Percentiles rank a stretch among this genome's conserved stretches.
phyloP scores from a whole-genome alignment of 2,329 filamentous ascomycete genomes.

The Aspergillus fructus region DNA sequence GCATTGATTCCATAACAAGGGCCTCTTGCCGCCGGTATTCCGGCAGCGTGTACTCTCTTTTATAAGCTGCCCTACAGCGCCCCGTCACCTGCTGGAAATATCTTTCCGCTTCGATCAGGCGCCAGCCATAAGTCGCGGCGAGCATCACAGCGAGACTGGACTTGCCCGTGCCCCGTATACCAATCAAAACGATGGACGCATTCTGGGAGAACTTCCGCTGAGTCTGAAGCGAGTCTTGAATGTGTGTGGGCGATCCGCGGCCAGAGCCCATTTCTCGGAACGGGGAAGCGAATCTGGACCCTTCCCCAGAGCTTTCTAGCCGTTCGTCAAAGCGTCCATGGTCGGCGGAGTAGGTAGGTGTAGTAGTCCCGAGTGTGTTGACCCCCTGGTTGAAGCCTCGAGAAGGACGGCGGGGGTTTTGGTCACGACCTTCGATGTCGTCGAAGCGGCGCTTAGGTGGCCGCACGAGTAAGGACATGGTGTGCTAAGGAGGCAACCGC shows the following conservation, averaged over 20 bases:
- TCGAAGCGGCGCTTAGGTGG: constrained; percentile 34
- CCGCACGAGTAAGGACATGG: constrained; percentile 33
- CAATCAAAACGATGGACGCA: constrained; percentile 71
- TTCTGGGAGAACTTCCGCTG: constrained; percentile 53
- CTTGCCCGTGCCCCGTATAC: constrained; percentile 72
- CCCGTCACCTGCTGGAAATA: constrained; percentile 66
- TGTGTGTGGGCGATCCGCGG: constrained; percentile 28
- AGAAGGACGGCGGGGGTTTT: constrained; percentile 5
- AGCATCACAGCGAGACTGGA: constrained; percentile 74
- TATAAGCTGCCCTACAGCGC: constrained; percentile 61
- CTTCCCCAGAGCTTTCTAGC: constrained; percentile 20
- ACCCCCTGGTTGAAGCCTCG: constrained; percentile 5
- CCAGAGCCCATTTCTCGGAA: constrained; percentile 29
- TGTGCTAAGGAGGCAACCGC: constrained; percentile 8
- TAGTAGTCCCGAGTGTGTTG: neutral
- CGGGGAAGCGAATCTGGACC: constrained; percentile 13
- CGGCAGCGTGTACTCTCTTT: constrained; percentile 59
- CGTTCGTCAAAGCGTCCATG: constrained; percentile 21
- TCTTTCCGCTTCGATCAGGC: constrained; percentile 67
- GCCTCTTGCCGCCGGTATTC: constrained; percentile 66
- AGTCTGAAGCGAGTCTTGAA: constrained; percentile 27
- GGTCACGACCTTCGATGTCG: constrained; percentile 25
- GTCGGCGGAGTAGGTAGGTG: neutral
- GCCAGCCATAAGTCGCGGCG: constrained; percentile 66
- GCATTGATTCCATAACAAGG: constrained; percentile 59